A percentile compares a stretch with the other conserved stretches of the same genome.
phyloP scores from a whole-genome alignment of 306 rosid genomes.

The Vigna hirtella region DNA sequence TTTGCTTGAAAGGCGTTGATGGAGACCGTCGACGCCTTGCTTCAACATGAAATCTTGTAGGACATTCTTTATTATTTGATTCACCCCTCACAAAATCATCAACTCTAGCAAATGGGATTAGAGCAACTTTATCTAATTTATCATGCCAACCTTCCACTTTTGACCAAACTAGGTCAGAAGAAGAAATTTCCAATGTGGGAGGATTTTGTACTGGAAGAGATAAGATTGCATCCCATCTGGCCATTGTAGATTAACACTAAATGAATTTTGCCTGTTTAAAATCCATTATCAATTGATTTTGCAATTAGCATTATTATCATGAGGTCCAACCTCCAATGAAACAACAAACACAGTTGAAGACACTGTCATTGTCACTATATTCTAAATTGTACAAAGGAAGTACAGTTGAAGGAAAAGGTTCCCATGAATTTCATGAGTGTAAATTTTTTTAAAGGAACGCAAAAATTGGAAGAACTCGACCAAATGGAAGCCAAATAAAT shows the following conservation, averaged over 20 bases:
- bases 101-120: slow-evolving; percentile 89
- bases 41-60: slow-evolving; percentile 90
- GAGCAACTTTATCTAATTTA: slow-evolving; percentile 80
- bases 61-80: slow-evolving; percentile 77
- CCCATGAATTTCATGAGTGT: not conserved
- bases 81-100: slow-evolving; percentile 92
- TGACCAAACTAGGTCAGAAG: slow-evolving; percentile 80
- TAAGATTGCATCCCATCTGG: slow-evolving; percentile 93
- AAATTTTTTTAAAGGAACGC: not conserved
- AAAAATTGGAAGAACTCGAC: not conserved
- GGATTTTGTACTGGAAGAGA: slow-evolving; percentile 97
- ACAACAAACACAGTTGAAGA: slow-evolving; percentile 2
- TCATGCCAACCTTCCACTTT: slow-evolving; percentile 95
- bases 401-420: not conserved
- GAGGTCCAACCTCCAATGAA: slow-evolving; percentile 21
- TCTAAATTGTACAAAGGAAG: not conserved
- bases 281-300: slow-evolving; percentile 5
- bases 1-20: slow-evolving; percentile 68
- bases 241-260: slow-evolving; percentile 56
- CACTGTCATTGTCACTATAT: slow-evolving; percentile 16
- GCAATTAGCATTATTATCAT: not conserved
- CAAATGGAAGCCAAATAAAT: not conserved
- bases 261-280: slow-evolving; percentile 24
- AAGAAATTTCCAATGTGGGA: slow-evolving; percentile 76
- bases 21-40: slow-evolving; percentile 74